Conservation (phyloP, 2,329 filamentous ascomycete genomes). For the Sphaerostilbella broomeana region DNA sequence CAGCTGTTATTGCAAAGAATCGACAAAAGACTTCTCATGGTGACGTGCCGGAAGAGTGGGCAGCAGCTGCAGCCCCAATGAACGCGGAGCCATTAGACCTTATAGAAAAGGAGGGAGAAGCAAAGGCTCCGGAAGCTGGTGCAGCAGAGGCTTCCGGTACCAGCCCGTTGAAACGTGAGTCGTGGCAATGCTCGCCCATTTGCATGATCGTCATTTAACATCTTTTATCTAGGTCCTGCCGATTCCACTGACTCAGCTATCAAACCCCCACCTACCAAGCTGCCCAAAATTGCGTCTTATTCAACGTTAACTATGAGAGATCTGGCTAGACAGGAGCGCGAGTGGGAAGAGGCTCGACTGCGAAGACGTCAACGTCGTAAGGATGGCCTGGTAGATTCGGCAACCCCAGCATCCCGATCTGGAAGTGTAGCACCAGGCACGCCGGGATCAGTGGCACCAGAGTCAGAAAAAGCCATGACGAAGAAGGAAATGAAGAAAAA, state of each 20-base stretch:
- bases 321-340: constrained; percentile 58
- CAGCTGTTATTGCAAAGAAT: constrained; percentile 60
- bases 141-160: constrained; percentile 48
- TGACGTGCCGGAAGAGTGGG: constrained; percentile 68
- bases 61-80: constrained; percentile 56
- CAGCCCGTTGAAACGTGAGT: constrained; percentile 55
- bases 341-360: constrained; percentile 65
- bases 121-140: constrained; percentile 32
- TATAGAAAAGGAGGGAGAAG: constrained; percentile 23
- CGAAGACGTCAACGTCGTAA: constrained; percentile 59
- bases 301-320: constrained; percentile 51
- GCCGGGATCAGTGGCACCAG: constrained; percentile 56
- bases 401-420: constrained; percentile 42
- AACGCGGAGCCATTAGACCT: constrained; percentile 34
- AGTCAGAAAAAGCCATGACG: constrained; percentile 61
- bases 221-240: constrained; percentile 31
- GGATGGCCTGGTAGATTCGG: constrained; percentile 48
- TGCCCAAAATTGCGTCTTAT: constrained; percentile 45
- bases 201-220: neutral
- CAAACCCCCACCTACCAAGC: constrained; percentile 37
- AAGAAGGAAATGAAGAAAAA: constrained; percentile 83
- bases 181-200: neutral
- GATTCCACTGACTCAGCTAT: constrained; percentile 28
- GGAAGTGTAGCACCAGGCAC: constrained; percentile 54
- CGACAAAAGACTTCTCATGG: constrained; percentile 77